Evolutionary conservation across 2,329 filamentous ascomycete genomes (phyloP).

Genomic region (Aspergillus ustus): DNA sequence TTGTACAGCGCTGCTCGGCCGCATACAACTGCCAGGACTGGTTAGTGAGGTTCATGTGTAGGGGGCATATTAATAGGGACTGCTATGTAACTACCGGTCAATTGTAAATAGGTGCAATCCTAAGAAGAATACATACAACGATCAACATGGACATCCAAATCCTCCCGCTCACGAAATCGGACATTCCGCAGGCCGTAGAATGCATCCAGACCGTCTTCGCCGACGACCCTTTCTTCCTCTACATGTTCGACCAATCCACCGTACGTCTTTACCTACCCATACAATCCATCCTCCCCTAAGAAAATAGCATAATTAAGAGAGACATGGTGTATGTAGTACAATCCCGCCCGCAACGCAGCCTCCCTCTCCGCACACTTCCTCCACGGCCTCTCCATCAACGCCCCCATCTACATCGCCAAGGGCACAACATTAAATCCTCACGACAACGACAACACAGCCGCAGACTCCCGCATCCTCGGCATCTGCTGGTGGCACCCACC

Average conservation of each 20-base stretch:
- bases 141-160: constrained; percentile 59
- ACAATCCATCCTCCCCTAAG: not conserved
- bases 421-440: constrained; percentile 63
- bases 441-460: constrained; percentile 27
- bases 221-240: constrained; percentile 69
- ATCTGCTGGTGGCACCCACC: constrained; percentile 75
- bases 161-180: constrained; percentile 58
- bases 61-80: constrained; percentile 14
- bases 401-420: constrained; percentile 69
- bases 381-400: constrained; percentile 64
- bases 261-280: constrained; percentile 42
- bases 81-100: not conserved
- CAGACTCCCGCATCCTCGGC: constrained; percentile 58
- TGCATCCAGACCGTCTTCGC: constrained; percentile 70
- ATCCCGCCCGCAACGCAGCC: constrained; percentile 62
- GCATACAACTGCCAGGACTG: constrained; percentile 9
- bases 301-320: constrained; percentile 10
- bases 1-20: constrained; percentile 12
- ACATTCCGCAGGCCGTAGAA: constrained; percentile 67
- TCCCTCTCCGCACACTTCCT: constrained; percentile 67
- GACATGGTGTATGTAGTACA: constrained; percentile 54
- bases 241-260: constrained; percentile 65
- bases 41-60: constrained; percentile 1
- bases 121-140: not conserved
- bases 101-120: not conserved